Evolutionary conservation across 257 asterid species (phyloP).

Genomic region (Ajuga chamaepitys): DNA sequence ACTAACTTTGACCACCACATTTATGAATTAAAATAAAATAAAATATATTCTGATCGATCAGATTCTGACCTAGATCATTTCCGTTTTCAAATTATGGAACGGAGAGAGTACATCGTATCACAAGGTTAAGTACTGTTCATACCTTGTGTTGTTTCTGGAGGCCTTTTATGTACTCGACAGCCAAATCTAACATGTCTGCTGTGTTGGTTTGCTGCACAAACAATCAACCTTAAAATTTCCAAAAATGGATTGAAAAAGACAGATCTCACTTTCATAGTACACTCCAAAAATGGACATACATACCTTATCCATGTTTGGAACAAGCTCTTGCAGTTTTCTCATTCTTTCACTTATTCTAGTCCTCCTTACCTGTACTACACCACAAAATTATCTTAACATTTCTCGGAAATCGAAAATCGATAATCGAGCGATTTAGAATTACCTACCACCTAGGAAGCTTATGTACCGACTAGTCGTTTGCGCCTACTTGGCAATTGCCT

Average conservation of each 20-base stretch:
- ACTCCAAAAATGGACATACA: not conserved
- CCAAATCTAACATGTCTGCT: conserved; percentile 89
- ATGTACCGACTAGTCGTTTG: too few species aligned
- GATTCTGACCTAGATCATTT: not conserved
- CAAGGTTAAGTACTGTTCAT: not conserved
- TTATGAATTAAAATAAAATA: too few species aligned
- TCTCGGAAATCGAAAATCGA: too few species aligned
- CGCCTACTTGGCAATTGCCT: too few species aligned
- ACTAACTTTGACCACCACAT: too few species aligned
- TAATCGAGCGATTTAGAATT: too few species aligned
- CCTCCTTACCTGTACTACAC: conserved; percentile 60
- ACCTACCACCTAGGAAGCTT: too few species aligned
- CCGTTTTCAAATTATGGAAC: not conserved
- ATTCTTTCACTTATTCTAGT: conserved; percentile 86
- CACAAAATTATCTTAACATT: not conserved
- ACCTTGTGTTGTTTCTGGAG: conserved; percentile 87
- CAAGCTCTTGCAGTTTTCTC: conserved; percentile 87
- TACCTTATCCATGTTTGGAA: conserved; percentile 95
- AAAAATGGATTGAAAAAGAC: not conserved
- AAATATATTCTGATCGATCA: not conserved
- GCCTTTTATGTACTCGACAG: conserved; percentile 77
- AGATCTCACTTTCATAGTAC: not conserved
- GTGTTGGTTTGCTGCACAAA: conserved; percentile 85
- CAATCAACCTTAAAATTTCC: not conserved
- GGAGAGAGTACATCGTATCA: too few species aligned